Evolutionary conservation across 805 yeast species (phyloP).

Genomic region (Candida nonsorbophila): DNA sequence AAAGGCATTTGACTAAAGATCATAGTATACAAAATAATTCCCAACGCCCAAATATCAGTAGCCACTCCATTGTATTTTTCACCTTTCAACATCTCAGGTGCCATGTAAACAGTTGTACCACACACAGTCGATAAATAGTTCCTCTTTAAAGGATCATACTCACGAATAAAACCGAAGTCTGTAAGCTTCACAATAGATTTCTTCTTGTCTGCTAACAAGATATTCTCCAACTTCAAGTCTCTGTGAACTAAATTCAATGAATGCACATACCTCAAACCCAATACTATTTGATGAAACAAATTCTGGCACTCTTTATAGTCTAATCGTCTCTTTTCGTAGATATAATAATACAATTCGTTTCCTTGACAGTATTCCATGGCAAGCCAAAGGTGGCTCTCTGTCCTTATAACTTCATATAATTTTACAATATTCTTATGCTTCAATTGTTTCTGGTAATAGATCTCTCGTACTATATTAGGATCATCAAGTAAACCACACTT

Average conservation of each 20-base stretch:
- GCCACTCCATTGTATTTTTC: conserved; percentile 74
- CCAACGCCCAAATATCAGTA: conserved; percentile 89
- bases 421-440: conserved; percentile 79
- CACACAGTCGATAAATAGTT: conserved; percentile 73
- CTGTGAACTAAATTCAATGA: conserved; percentile 75
- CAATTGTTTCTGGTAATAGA: conserved; percentile 81
- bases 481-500: conserved; percentile 75
- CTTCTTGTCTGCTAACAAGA: conserved; percentile 49
- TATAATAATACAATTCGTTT: conserved; percentile 65
- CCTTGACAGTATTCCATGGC: conserved; percentile 88
- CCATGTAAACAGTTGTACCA: conserved; percentile 95
- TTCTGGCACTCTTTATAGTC: conserved; percentile 45
- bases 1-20: conserved; percentile 87
- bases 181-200: conserved; percentile 66
- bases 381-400: conserved; percentile 79
- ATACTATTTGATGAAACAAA: conserved; percentile 60
- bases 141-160: conserved; percentile 41
- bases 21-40: conserved; percentile 82
- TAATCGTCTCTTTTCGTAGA: conserved; percentile 48
- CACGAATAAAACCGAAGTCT: conserved; percentile 94
- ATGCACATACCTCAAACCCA: conserved; percentile 71
- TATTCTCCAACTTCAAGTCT: conserved; percentile 79
- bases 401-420: conserved; percentile 78
- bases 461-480: conserved; percentile 85
- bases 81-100: conserved; percentile 78